Evolutionary conservation across 225 moss, liverwort and hornwort species (phyloP).

Genomic region (Asterella californica): DNA sequence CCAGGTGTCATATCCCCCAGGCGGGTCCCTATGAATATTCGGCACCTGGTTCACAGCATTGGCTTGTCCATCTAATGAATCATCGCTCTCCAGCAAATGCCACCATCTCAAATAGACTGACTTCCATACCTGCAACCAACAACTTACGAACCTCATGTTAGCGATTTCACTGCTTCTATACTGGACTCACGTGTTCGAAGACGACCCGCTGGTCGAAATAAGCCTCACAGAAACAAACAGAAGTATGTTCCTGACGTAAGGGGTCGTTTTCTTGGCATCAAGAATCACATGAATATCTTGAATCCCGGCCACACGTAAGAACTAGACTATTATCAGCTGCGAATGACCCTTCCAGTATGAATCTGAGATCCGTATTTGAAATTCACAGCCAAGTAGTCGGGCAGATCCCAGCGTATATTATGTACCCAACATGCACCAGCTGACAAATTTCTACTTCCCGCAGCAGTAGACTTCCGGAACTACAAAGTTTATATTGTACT

Average conservation of each 20-base stretch:
- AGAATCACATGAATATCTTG: background rate
- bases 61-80: constrained; percentile 14
- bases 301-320: too few relatives aligned
- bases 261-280: too few relatives aligned
- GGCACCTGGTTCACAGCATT: constrained; percentile 27
- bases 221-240: background rate
- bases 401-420: background rate
- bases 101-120: constrained; percentile 72
- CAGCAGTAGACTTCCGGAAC: background rate
- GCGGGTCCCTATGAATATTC: constrained; percentile 9
- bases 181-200: background rate
- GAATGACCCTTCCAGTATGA: background rate
- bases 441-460: background rate
- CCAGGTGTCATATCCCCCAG: constrained; percentile 60
- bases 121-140: constrained; percentile 50
- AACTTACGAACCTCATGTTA: background rate
- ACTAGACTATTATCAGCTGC: background rate
- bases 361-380: background rate
- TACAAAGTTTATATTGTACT: too few relatives aligned
- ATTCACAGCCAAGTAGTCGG: background rate
- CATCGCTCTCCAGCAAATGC: constrained; percentile 42
- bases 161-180: background rate
- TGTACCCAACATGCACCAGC: background rate
- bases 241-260: background rate
- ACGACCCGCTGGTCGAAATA: background rate